phyloP scores from a whole-genome alignment of 805 yeast species.

The Candida bentonensis region DNA sequence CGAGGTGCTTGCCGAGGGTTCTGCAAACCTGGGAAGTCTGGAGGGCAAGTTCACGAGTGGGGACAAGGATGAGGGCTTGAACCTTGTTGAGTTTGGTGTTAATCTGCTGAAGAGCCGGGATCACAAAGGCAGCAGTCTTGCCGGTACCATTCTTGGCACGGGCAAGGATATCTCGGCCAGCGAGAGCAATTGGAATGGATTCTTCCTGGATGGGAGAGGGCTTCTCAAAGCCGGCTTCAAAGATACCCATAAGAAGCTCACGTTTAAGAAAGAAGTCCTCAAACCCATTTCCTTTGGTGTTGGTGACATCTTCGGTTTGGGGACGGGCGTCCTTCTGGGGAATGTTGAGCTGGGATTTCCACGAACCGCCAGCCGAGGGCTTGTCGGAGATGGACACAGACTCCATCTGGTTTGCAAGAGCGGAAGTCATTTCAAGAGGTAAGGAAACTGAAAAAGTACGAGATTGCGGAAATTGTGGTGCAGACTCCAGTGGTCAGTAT shows the following conservation, averaged over 20 bases:
- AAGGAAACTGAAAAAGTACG: conserved; percentile 3
- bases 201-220: conserved; percentile 98
- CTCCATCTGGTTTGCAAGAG: conserved; percentile 10
- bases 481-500: too few species aligned
- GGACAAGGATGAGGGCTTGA: conserved; percentile 87
- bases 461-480: too few species aligned
- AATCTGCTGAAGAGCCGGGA: conserved; percentile 80
- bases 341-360: conserved; percentile 63
- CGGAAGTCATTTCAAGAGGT: conserved; percentile 13
- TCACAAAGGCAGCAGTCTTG: conserved; percentile 93
- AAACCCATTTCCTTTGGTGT: conserved; percentile 78
- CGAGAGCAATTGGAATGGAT: conserved; percentile 85
- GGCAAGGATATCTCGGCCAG: conserved; percentile 92
- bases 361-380: conserved; percentile 23
- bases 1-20: conserved; percentile 88
- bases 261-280: conserved; percentile 88
- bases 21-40: conserved; percentile 96
- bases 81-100: conserved; percentile 74
- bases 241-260: conserved; percentile 93
- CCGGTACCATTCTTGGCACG: conserved; percentile 99
- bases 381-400: conserved; percentile 7
- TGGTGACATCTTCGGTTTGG: conserved; percentile 91
- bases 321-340: conserved; percentile 87
- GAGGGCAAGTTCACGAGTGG: conserved; percentile 94
- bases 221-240: conserved; percentile 96